Conservation (phyloP, 2,329 filamentous ascomycete species). For the Paraphaeosphaeria minitans region DNA sequence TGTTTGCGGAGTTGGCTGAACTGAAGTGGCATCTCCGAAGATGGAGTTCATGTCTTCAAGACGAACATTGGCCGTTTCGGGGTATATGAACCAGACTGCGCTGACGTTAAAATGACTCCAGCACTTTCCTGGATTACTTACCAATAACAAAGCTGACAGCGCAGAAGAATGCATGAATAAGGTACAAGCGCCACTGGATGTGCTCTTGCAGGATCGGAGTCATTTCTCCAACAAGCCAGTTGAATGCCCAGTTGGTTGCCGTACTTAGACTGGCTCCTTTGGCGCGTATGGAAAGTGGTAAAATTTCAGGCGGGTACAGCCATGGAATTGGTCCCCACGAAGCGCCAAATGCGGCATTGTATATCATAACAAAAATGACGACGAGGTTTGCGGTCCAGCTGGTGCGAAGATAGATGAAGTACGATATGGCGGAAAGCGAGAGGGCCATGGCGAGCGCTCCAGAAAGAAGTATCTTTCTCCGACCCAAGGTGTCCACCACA, state of each 20-base stretch:
- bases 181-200: constrained; percentile 92
- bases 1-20: constrained; percentile 77
- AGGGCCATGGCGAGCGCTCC: constrained; percentile 89
- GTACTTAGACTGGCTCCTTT: constrained; percentile 97
- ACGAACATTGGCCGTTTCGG: constrained; percentile 92
- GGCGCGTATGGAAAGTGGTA: constrained; percentile 93
- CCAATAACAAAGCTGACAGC: constrained; percentile 93
- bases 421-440: constrained; percentile 86
- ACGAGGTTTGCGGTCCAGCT: constrained; percentile 79
- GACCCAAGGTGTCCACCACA: constrained; percentile 88
- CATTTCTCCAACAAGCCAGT: constrained; percentile 95
- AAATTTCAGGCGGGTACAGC: constrained; percentile 98
- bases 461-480: constrained; percentile 84
- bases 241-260: constrained; percentile 97
- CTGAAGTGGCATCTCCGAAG: constrained; percentile 90
- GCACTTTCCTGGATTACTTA: constrained; percentile 57
- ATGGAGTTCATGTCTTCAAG: constrained; percentile 96
- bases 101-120: constrained; percentile 25
- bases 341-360: constrained; percentile 96
- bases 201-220: constrained; percentile 90
- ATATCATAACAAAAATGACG: constrained; percentile 95
- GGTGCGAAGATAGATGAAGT: constrained; percentile 91
- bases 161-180: constrained; percentile 97
- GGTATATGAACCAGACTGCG: constrained; percentile 94
- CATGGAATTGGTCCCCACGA: constrained; percentile 98